These are phyloP conservation scores for Trichothecium sympodiale DNA, from an alignment of 2,329 filamentous ascomycete species.

Conservation along the genomic window DNA sequence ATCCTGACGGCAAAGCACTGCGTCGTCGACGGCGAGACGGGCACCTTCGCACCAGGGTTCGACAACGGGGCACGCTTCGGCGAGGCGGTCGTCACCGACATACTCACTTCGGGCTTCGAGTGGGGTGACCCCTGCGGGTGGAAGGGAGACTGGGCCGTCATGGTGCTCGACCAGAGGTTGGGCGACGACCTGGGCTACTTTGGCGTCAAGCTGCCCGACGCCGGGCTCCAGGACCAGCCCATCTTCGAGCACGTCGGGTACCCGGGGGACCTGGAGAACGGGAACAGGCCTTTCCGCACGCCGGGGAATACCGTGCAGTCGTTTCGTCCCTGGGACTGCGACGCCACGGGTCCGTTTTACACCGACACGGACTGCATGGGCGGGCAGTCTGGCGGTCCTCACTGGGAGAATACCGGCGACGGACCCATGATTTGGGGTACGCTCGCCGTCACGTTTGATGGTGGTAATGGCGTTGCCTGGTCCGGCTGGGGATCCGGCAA, in stretches of 20 bases:
- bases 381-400: constrained; percentile 9
- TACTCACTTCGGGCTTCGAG: not conserved
- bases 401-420: constrained; percentile 5
- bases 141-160: constrained; percentile 16
- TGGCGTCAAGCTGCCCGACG: constrained; percentile 10
- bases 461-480: constrained; percentile 1
- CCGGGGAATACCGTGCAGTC: constrained; percentile 4
- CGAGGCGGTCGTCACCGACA: not conserved
- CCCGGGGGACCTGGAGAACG: constrained; percentile 9
- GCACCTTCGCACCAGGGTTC: constrained; percentile 13
- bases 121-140: constrained; percentile 8
- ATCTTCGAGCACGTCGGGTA: constrained; percentile 12
- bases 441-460: constrained; percentile 4
- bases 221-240: constrained; percentile 6
- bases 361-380: constrained; percentile 8
- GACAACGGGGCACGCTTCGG: constrained; percentile 11
- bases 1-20: constrained; percentile 16
- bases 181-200: constrained; percentile 14
- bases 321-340: constrained; percentile 5
- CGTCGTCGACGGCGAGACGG: constrained; percentile 7
- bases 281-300: constrained; percentile 7
- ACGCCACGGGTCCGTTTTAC: constrained; percentile 5
- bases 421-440: constrained; percentile 6
- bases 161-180: constrained; percentile 13
- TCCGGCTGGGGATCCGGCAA: constrained; percentile 6